Base-by-base conservation (phyloP, 2,329 filamentous ascomycete genomes). In the Claviceps humidiphila region DNA sequence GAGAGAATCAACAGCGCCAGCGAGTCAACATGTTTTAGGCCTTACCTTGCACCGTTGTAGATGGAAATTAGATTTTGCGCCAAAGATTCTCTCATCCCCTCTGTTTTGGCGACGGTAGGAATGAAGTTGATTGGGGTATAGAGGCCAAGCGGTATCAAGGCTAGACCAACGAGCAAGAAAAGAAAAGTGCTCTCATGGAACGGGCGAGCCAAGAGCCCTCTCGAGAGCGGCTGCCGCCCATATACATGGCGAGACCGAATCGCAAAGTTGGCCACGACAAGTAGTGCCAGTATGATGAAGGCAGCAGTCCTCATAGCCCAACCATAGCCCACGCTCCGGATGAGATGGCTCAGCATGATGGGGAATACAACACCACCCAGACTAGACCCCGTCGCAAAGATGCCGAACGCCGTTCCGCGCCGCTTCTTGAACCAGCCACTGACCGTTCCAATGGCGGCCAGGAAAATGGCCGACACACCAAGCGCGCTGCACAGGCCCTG, bases 341-440 rank as follows among this genome's bases (percentile, higher is more conserved):
- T 69, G 8, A 72, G 56, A 2, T 60, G 63, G 1, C 53, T 61
- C 2, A 71, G 58, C 63, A 71, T 68, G 54, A 72, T 68, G 26
- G 70, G 70, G 49, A 71, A 66, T 26, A 72, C 59, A 37, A 70
- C 62, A 1, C 69, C 69, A 5, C 70, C 69, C 2, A 72, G 54
- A 5, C 61, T 63, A 1, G 67, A 68, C 8, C 67, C 67, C 0
- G 65, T 66, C 4, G 63, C 56, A 11, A 69, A 56, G 5, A 69
- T 55, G 26, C 68, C 68, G 40, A 67, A 69, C 44, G 66, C 67
- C 5, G 60, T 59, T 41, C 66, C 66, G 26, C 61, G 61, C 2
- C 63, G 66, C n/a, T 57, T 57, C 49, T 58, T 57, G 51, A 70
- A 69, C 64, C 67, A 70, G 8, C 59, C 62, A 4, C 61, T 58